Base-by-base conservation (phyloP, 2,329 filamentous ascomycete genomes). In the Ophiostoma himal-ulmi region DNA sequence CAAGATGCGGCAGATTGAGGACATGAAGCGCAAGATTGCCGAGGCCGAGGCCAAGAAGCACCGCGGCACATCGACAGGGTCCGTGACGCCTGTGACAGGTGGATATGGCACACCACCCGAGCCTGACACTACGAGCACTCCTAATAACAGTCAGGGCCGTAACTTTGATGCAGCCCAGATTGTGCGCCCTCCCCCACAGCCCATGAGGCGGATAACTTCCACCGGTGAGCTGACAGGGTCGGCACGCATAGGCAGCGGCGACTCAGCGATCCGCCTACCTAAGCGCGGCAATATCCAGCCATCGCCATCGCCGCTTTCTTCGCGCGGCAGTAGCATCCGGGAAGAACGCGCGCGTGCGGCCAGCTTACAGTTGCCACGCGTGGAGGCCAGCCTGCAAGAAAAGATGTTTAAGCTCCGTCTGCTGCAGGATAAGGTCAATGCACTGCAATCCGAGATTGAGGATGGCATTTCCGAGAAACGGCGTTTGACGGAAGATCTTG, bases 1-100 rank as follows among this genome's bases (percentile, higher is more conserved):
- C 54, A 87, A 86, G 78, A 83, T 86, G 73, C 84, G 83, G 70
- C 82, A 85, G 73, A 90, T 90, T 41, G 84, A 88, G 74, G 82
- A 84, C 69, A 84, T 89, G 80, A 88, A 86, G 75, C 81, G 81
- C 44, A 84, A 80, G 73, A 88, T 88, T 74, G 85, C 85, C 1
- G 83, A 87, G 74, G 84, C 84, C 20, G 86, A 88, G 76, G 85
- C 85, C 11, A 84, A 83, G 75, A 84, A 81, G 74, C 78, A 65
- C 20, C 62, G 36, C 62, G 62, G 62, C 36, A 36, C 79, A 66
- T 83, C 81, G 73, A 26, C 52, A 13, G 74, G 75, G 77, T 4
- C 77, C 76, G 17, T 74, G 30, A 78, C 78, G 22, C 77, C 78
- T 4, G 74, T 70, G 13, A 74, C 75, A 17, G 71, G 71, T 13